Evolutionary conservation across 805 yeast genomes (phyloP).

Genomic region (Candida alai): DNA sequence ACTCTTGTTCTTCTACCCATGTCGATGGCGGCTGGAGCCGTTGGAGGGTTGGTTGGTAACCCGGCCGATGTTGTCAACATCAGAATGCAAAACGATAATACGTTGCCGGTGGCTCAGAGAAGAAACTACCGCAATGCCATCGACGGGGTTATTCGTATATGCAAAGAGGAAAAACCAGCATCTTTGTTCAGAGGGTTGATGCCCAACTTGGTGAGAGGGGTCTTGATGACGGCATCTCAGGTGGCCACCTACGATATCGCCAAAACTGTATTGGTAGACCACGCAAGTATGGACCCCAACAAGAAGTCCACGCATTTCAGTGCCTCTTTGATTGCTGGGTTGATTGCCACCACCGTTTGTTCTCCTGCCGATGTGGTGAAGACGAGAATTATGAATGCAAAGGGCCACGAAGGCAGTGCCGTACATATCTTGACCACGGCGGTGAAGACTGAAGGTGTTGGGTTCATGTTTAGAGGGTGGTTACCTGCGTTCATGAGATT

Average conservation of each 20-base stretch:
- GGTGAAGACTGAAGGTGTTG: conserved; percentile 64
- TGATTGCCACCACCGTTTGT: conserved; percentile 87
- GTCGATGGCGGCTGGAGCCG: conserved; percentile 82
- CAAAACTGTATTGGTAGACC: conserved; percentile 54
- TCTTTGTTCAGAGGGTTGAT: conserved; percentile 69
- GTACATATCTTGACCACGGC: conserved; percentile 49
- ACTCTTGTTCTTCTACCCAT: conserved; percentile 62
- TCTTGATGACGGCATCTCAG: conserved; percentile 86
- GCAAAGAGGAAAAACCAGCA: conserved; percentile 53
- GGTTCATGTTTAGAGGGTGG: conserved; percentile 90
- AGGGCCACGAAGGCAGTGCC: conserved; percentile 44
- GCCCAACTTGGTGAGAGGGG: conserved; percentile 78
- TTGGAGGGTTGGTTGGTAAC: conserved; percentile 84
- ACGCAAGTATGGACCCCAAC: conserved; percentile 49
- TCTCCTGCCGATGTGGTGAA: conserved; percentile 91
- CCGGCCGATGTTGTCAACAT: conserved; percentile 86
- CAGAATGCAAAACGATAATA: conserved; percentile 85
- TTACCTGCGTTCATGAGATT: conserved; percentile 79
- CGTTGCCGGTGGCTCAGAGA: conserved; percentile 59
- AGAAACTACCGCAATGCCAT: conserved; percentile 75
- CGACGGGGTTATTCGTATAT: conserved; percentile 65
- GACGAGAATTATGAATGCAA: conserved; percentile 79
- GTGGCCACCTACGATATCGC: conserved; percentile 83
- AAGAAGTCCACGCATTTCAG: conserved; percentile 70
- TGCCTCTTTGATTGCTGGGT: conserved; percentile 77